A percentile compares a stretch with the other conserved stretches of the same genome.
Evolutionary conservation across 2,329 filamentous ascomycete genomes (phyloP).

Genomic region (Apiospora marii): DNA sequence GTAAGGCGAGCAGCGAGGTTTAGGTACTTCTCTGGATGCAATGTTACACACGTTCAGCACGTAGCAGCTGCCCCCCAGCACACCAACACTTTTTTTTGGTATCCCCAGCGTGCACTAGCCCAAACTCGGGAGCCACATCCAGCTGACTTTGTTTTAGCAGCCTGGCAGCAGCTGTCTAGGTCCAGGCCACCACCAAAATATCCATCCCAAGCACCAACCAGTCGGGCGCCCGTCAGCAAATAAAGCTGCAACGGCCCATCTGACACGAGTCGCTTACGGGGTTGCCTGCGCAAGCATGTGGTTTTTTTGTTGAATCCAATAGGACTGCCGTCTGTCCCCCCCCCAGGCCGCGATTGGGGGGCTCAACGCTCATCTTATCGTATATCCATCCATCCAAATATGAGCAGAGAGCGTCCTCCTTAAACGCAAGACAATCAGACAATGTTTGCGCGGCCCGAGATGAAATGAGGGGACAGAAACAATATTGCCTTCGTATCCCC

Average conservation of each 20-base stretch:
- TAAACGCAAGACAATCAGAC: conserved; percentile 9
- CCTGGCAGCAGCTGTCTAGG: conserved; percentile 4
- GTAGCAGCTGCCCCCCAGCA: conserved; percentile 3
- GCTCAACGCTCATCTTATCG: conserved; percentile 12
- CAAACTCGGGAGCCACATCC: conserved; percentile 12
- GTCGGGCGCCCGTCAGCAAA: conserved; percentile 8
- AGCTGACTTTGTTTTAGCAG: conserved; percentile 10
- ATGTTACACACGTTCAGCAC: conserved; percentile 11
- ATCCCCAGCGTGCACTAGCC: conserved; percentile 5
- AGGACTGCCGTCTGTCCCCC: neutral
- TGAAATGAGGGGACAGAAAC: neutral
- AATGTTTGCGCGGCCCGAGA: conserved; percentile 3
- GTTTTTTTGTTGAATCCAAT: conserved; percentile 20
- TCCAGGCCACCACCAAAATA: conserved; percentile 12
- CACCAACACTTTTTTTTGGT: conserved; percentile 20
- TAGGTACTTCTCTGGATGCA: neutral
- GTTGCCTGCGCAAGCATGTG: conserved; percentile 16
- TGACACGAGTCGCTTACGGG: conserved; percentile 9
- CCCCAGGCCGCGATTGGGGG: conserved; percentile 2
- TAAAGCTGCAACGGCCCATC: conserved; percentile 18
- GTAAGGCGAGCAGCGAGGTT: neutral
- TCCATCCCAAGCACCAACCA: neutral
- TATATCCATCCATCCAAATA: neutral
- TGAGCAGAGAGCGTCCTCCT: neutral
- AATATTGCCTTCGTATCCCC: conserved; percentile 2